Evolutionary conservation across 345 rosid genomes (phyloP), one percentile per base, ranked within the genome.

Genomic region (Alliaria petiolata): DNA sequence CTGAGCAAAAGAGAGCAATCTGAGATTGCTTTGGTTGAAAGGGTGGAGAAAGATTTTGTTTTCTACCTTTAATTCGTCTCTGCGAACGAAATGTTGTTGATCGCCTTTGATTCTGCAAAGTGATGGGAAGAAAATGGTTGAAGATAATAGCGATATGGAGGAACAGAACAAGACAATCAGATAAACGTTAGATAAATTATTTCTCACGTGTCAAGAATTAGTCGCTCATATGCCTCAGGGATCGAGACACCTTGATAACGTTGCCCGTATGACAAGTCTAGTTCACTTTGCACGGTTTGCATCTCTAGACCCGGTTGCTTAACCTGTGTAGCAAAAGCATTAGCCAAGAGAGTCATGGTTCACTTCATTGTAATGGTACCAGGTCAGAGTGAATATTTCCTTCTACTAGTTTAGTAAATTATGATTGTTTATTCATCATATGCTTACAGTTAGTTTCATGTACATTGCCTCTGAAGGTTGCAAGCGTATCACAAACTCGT

Each of bases 261-360:
- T 61, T 95, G 98, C 67, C 85, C 52, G 49, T 95, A 95, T 57
- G 99, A 95, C 85, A 95, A 83, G 83, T 95, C 99, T n/a, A 95
- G 87, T 74, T 95, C 99, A 78, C 97, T 95, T 78, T 95, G 99
- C 59, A 79, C 93, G 0, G 96, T 86, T 40, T 85, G 76, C 99
- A 95, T 95, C 76, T 91, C 97, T 78, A 95, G 79, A 47, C 99
- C 99, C 9, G 99, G 99, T 76, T 89, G 87, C 88, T 95, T 95
- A 65, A 95, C 98, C 99, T 95, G 92, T 81, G 52, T 12, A 30
- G 38, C 67, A 66, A 63, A 52, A 66, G 53, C 65, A 71, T 11
- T 22, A 22, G 1, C 62, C 68, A 1, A 65, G 0, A 40, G 19
- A 72, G 76, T 53, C 62, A n/a, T n/a, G n/a, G n/a, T n/a, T n/a